phyloP scores from a whole-genome alignment of 164 flowering plant genomes.

The Platanus orientalis region DNA sequence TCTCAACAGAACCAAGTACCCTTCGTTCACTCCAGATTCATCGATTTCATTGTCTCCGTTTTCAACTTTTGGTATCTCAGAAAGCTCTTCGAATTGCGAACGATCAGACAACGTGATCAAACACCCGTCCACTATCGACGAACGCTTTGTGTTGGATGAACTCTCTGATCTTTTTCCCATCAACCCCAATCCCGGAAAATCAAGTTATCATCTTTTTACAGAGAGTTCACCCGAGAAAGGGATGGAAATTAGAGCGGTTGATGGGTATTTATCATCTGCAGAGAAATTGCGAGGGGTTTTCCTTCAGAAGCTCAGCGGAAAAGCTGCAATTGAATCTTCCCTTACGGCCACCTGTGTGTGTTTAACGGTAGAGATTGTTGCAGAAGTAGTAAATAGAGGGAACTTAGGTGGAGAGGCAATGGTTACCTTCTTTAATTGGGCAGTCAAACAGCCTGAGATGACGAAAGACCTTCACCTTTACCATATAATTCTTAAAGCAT shows the following conservation, averaged over 20 bases:
- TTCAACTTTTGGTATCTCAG: conserved; percentile 18
- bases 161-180: conserved; percentile 52
- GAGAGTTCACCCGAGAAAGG: conserved; percentile 9
- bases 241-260: conserved; percentile 23
- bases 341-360: conserved; percentile 35
- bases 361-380: conserved; percentile 43
- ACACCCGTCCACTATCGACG: conserved; percentile 20
- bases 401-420: conserved; percentile 69
- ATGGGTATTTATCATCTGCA: conserved; percentile 54
- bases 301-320: conserved; percentile 69
- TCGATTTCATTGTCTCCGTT: conserved; percentile 15
- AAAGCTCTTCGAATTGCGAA: conserved; percentile 4
- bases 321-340: conserved; percentile 51
- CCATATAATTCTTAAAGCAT: conserved; percentile 50
- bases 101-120: neutral
- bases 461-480: conserved; percentile 29
- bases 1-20: conserved; percentile 26
- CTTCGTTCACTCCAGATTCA: neutral
- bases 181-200: conserved; percentile 8
- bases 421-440: conserved; percentile 81
- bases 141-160: conserved; percentile 38
- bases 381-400: conserved; percentile 62
- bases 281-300: conserved; percentile 86
- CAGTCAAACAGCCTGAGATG: conserved; percentile 41
- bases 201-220: conserved; percentile 9